Evolutionary conservation across 352 stramenopile genomes (phyloP).

Genomic region (Blastocystis sp.): DNA sequence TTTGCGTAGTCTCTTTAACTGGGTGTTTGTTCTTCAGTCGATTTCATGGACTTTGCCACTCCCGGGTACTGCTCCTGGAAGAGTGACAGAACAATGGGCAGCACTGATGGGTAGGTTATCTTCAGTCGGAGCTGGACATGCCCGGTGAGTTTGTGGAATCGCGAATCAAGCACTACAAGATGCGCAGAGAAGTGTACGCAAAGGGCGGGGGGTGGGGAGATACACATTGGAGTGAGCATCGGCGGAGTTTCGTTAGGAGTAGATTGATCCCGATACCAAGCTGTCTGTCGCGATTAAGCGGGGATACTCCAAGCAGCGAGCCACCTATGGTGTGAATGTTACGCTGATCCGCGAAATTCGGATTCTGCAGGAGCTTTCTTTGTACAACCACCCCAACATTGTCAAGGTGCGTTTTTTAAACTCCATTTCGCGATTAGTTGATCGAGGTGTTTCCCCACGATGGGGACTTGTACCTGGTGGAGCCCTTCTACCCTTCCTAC

Average conservation of each 20-base stretch:
- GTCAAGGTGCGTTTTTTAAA: slow-evolving; percentile 1
- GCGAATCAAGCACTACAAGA: slow-evolving; percentile 66
- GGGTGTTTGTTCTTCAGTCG: slow-evolving; percentile 1
- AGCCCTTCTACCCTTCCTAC: slow-evolving; percentile 64
- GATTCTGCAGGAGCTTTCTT: slow-evolving; percentile 19
- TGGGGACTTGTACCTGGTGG: slow-evolving; percentile 57
- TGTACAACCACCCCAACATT: slow-evolving; percentile 55
- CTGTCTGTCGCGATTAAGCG: slow-evolving; percentile 43
- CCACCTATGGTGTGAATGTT: slow-evolving; percentile 18
- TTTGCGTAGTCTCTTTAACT: not conserved
- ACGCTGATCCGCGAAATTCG: slow-evolving; percentile 62
- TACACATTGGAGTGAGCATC: slow-evolving; percentile 40
- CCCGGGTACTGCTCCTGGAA: slow-evolving; percentile 64
- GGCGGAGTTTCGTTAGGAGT: not conserved
- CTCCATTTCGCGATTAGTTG: not conserved
- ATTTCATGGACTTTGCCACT: slow-evolving; percentile 65
- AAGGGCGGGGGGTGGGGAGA: slow-evolving; percentile 50
- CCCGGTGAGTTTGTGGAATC: slow-evolving; percentile 66
- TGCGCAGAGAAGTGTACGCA: slow-evolving; percentile 65
- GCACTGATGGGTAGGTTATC: slow-evolving; percentile 27
- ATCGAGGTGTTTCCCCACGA: slow-evolving; percentile 68
- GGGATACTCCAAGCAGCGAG: slow-evolving; percentile 54
- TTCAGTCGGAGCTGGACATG: slow-evolving; percentile 67
- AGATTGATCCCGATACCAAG: slow-evolving; percentile 61
- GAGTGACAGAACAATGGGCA: not conserved